Evolutionary conservation across 352 stramenopile species (phyloP).

Genomic region (Phytopythium oedochilum): DNA sequence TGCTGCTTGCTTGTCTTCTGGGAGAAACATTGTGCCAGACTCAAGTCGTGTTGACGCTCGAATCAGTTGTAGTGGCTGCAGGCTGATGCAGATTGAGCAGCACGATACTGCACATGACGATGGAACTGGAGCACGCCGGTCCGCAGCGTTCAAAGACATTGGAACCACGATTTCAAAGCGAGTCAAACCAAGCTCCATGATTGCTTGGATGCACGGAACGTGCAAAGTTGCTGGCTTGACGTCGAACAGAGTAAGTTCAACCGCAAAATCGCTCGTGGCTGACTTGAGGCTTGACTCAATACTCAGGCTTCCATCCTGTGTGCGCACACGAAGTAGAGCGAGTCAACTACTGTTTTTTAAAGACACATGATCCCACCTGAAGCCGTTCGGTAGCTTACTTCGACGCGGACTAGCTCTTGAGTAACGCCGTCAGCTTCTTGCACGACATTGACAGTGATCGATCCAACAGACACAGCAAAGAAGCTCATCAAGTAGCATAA

Average conservation of each 20-base stretch:
- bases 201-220: not conserved
- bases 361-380: not conserved
- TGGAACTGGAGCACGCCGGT: not conserved
- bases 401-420: conserved; percentile 11
- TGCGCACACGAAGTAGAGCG: not conserved
- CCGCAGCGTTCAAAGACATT: not conserved
- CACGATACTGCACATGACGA: not conserved
- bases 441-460: conserved; percentile 32
- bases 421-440: conserved; percentile 4
- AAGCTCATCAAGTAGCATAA: conserved; percentile 30
- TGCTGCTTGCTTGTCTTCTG: not conserved
- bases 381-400: conserved; percentile 3
- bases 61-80: not conserved
- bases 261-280: not conserved
- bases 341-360: not conserved
- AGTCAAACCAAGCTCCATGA: not conserved
- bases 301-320: not conserved
- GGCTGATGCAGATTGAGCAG: not conserved
- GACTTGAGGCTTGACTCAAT: not conserved
- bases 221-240: not conserved
- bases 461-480: conserved; percentile 21
- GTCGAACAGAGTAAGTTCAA: not conserved
- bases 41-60: not conserved
- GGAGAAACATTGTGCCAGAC: no score
- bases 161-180: not conserved